Evolutionary conservation across 2,329 filamentous ascomycete species (phyloP).

Genomic region (Xylariaceae sp.): DNA sequence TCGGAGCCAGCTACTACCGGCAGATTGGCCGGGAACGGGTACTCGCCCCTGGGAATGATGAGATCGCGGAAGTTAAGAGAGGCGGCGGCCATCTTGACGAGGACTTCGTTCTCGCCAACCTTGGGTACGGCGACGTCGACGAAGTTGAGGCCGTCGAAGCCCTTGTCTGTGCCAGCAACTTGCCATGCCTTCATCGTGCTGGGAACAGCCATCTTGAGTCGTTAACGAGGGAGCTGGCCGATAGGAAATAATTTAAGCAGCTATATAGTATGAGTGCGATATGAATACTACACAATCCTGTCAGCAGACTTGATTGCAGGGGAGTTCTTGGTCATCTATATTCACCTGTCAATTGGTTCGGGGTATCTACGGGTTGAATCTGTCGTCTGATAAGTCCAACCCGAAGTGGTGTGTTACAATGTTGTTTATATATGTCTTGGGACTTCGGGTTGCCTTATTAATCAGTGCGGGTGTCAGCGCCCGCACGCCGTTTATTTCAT

Average conservation of each 20-base stretch:
- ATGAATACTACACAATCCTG: not conserved
- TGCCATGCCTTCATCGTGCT: conserved; percentile 46
- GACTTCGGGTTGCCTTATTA: too few species aligned
- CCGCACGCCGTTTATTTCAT: too few species aligned
- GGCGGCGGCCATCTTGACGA: conserved; percentile 58
- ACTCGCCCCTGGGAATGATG: conserved; percentile 44
- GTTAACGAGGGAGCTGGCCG: not conserved
- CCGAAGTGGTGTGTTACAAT: too few species aligned
- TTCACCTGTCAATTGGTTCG: too few species aligned
- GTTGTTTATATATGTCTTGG: too few species aligned
- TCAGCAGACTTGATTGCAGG: not conserved
- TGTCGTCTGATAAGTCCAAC: too few species aligned
- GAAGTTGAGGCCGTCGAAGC: conserved; percentile 57
- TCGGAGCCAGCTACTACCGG: conserved; percentile 49
- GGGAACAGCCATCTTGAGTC: conserved; percentile 8
- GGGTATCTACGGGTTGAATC: too few species aligned
- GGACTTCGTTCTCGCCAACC: conserved; percentile 65
- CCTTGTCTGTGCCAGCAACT: conserved; percentile 44
- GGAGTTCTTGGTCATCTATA: not conserved
- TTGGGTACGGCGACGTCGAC: conserved; percentile 51
- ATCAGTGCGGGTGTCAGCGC: too few species aligned
- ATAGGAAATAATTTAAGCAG: not conserved
- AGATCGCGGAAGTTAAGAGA: conserved; percentile 54
- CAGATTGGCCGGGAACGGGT: conserved; percentile 38
- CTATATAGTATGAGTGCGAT: not conserved